A percentile compares a stretch with the other conserved stretches of the same genome.
These are phyloP conservation scores for Gastrolobium villosum DNA, from an alignment of 306 rosid species.

Conservation along the genomic window DNA sequence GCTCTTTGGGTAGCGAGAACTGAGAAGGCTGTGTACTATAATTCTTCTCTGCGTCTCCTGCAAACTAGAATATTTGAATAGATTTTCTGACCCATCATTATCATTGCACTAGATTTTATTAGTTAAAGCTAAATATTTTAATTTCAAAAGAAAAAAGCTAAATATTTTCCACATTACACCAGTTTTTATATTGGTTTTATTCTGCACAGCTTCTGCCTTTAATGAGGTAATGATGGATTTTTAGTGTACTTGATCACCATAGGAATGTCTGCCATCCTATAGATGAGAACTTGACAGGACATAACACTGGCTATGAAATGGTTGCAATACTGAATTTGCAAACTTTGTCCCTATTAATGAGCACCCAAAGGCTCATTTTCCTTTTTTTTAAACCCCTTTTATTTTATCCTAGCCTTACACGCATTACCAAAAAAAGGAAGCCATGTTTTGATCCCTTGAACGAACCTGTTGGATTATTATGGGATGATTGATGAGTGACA, in stretches of 20 bases:
- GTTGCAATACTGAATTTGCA: neutral
- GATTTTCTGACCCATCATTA: conserved; percentile 10
- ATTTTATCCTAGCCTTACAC: too few species aligned
- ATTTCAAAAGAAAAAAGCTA: too few species aligned
- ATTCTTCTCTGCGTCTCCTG: conserved; percentile 11
- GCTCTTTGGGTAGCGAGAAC: conserved; percentile 36
- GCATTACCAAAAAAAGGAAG: too few species aligned
- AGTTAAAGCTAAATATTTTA: neutral
- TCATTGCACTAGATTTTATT: conserved; percentile 6
- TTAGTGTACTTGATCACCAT: neutral
- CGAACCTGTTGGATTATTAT: too few species aligned
- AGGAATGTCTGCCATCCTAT: neutral
- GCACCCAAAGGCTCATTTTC: neutral
- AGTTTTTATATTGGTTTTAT: neutral
- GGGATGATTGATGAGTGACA: neutral
- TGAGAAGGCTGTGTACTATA: conserved; percentile 49
- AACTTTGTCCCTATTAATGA: conserved; percentile 9
- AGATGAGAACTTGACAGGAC: too few species aligned
- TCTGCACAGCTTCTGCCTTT: neutral
- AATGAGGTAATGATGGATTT: neutral
- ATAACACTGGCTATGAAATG: neutral
- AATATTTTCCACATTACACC: neutral
- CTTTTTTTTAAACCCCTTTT: too few species aligned
- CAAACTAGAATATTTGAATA: conserved; percentile 36
- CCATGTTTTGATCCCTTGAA: too few species aligned